Conservation (phyloP, 2,329 filamentous ascomycete species). For the Xylariaceae sp. region DNA sequence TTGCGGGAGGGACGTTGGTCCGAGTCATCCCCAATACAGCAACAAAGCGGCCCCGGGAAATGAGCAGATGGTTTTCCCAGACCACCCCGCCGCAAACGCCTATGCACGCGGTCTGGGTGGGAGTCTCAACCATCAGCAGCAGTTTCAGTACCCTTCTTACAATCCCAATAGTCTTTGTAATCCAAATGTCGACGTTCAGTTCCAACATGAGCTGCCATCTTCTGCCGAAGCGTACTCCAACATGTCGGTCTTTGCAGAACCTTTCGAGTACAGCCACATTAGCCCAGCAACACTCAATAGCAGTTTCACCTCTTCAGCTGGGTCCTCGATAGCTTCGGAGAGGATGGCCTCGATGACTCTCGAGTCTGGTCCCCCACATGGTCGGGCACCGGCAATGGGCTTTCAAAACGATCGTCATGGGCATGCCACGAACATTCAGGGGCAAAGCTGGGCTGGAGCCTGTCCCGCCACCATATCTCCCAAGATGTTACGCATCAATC, state of each 20-base stretch:
- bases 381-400: slow-evolving; percentile 6
- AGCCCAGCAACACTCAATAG: slow-evolving; percentile 18
- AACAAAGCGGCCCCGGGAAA: slow-evolving; percentile 29
- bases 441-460: slow-evolving; percentile 14
- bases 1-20: slow-evolving; percentile 26
- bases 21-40: slow-evolving; percentile 29
- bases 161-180: slow-evolving; percentile 14
- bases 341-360: slow-evolving; percentile 28
- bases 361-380: slow-evolving; percentile 13
- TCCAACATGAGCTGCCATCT: slow-evolving; percentile 19
- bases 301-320: slow-evolving; percentile 27
- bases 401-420: slow-evolving; percentile 10
- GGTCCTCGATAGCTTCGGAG: slow-evolving; percentile 27
- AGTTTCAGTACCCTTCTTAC: slow-evolving; percentile 21
- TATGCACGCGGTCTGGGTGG: slow-evolving; percentile 19
- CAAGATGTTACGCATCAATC: slow-evolving; percentile 29
- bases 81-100: slow-evolving; percentile 25
- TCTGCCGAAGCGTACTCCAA: slow-evolving; percentile 9
- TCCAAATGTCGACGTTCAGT: slow-evolving; percentile 13
- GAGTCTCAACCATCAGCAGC: slow-evolving; percentile 20
- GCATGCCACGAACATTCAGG: slow-evolving; percentile 1
- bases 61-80: slow-evolving; percentile 26
- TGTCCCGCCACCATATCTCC: slow-evolving; percentile 30
- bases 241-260: slow-evolving; percentile 25
- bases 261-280: slow-evolving; percentile 19